Evolutionary conservation across 78 protist species (phyloP).

Genomic region (Pigoraptor vietnamica): DNA sequence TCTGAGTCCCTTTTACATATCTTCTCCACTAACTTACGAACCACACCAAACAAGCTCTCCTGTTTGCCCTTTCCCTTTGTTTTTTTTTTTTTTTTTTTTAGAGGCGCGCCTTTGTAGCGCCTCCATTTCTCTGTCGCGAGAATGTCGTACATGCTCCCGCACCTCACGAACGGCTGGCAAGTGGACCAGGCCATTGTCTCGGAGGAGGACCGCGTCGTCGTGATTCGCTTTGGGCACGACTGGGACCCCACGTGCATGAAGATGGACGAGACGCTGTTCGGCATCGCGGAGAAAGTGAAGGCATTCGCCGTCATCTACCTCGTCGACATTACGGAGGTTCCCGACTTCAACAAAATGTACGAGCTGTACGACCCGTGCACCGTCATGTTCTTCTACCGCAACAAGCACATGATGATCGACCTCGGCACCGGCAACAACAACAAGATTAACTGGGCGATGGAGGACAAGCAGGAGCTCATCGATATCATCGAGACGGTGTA

Average conservation of each 20-base stretch:
- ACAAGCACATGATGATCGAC: slow-evolving; percentile 93
- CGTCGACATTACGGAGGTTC: slow-evolving; percentile 89
- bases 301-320: slow-evolving; percentile 47
- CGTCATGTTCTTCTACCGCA: slow-evolving; percentile 96
- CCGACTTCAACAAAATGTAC: slow-evolving; percentile 99
- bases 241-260: slow-evolving; percentile 86
- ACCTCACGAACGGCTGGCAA: slow-evolving; percentile 90
- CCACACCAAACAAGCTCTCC: too few species aligned
- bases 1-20: too few species aligned
- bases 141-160: slow-evolving; percentile 31
- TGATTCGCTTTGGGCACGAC: slow-evolving; percentile 96
- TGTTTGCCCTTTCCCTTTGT: too few species aligned
- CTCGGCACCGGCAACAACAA: slow-evolving; percentile 99
- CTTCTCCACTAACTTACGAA: too few species aligned
- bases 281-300: slow-evolving; percentile 54
- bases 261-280: slow-evolving; percentile 59
- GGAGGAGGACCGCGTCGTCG: slow-evolving; percentile 94
- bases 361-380: slow-evolving; percentile 97
- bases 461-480: slow-evolving; percentile 85
- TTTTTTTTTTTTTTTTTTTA: background rate
- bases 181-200: slow-evolving; percentile 96
- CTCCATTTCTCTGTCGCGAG: background rate
- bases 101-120: too few species aligned
- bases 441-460: slow-evolving; percentile 93
- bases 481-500: slow-evolving; percentile 84